A percentile compares a stretch with the other conserved stretches of the same genome.
These are phyloP conservation scores for Novakomyces olei DNA, from an alignment of 805 yeast species.

Conservation along the genomic window DNA sequence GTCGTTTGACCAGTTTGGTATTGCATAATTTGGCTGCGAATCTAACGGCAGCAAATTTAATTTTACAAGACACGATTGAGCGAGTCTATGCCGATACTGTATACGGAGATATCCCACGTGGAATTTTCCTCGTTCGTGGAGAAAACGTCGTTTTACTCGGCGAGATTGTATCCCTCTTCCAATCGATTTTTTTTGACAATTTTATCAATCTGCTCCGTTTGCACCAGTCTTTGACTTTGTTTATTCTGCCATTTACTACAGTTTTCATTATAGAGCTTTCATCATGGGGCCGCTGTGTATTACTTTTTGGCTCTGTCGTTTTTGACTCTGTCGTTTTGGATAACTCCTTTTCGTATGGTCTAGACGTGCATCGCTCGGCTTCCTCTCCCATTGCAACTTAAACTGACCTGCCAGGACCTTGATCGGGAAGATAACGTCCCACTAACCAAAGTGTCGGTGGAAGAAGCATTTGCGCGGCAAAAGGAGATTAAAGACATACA, in stretches of 20 bases:
- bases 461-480: conserved; percentile 1
- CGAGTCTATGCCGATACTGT: conserved; percentile 36
- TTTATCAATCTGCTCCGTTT: too few relatives aligned
- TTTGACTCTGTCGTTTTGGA: too few relatives aligned
- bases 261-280: too few relatives aligned
- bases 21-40: neutral
- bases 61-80: conserved; percentile 75
- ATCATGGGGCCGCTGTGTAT: too few relatives aligned
- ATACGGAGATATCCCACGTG: conserved; percentile 59
- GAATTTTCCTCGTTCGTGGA: conserved; percentile 78
- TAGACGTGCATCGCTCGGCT: too few relatives aligned
- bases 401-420: too few relatives aligned
- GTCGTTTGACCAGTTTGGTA: conserved; percentile 78
- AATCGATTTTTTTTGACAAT: too few relatives aligned
- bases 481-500: neutral
- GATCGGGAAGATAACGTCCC: conserved; percentile 5
- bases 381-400: too few relatives aligned
- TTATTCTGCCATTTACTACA: too few relatives aligned
- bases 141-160: conserved; percentile 90
- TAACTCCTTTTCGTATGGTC: too few relatives aligned
- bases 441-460: neutral
- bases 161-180: conserved; percentile 62
- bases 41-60: conserved; percentile 40
- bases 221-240: too few relatives aligned
- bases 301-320: too few relatives aligned